Percentiles rank a stretch among this genome's conserved stretches.
Conservation (phyloP, 1,284 basidiomycete genomes). For the Mycosarcoma maydis region DNA sequence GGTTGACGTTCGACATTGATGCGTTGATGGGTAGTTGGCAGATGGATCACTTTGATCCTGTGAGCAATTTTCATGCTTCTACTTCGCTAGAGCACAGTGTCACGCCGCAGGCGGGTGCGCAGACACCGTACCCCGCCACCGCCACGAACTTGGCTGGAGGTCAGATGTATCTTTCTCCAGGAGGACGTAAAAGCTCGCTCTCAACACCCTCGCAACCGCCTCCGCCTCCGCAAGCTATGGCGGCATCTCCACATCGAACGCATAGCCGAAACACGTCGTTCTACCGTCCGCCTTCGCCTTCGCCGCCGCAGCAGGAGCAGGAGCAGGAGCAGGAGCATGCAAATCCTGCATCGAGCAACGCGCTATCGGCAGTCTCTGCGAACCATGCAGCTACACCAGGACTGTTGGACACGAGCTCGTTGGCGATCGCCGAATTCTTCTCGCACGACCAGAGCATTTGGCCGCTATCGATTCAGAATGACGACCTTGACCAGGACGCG, state of each 20-base stretch:
- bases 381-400: slow-evolving; percentile 28
- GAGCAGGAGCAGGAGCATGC: too few relatives aligned
- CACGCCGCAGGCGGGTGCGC: slow-evolving; percentile 1
- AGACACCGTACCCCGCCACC: slow-evolving; percentile 5
- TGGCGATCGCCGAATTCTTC: slow-evolving; percentile 49
- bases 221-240: neutral
- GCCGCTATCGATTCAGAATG: slow-evolving; percentile 44
- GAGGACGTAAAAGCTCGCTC: neutral
- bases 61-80: slow-evolving; percentile 12
- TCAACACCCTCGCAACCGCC: slow-evolving; percentile 5
- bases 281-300: slow-evolving; percentile 1
- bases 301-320: too few relatives aligned
- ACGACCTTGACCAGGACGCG: slow-evolving; percentile 41
- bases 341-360: neutral
- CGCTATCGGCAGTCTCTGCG: neutral
- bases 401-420: slow-evolving; percentile 31
- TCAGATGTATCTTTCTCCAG: neutral
- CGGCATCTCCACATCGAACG: slow-evolving; percentile 1
- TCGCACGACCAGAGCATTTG: slow-evolving; percentile 46
- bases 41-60: slow-evolving; percentile 33
- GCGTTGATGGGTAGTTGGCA: slow-evolving; percentile 43
- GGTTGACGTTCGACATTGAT: slow-evolving; percentile 43
- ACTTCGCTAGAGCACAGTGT: slow-evolving; percentile 3
- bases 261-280: slow-evolving; percentile 12
- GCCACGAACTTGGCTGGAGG: neutral